Conservation (phyloP, 768 basidiomycete species). For the Mrakia blollopis region DNA sequence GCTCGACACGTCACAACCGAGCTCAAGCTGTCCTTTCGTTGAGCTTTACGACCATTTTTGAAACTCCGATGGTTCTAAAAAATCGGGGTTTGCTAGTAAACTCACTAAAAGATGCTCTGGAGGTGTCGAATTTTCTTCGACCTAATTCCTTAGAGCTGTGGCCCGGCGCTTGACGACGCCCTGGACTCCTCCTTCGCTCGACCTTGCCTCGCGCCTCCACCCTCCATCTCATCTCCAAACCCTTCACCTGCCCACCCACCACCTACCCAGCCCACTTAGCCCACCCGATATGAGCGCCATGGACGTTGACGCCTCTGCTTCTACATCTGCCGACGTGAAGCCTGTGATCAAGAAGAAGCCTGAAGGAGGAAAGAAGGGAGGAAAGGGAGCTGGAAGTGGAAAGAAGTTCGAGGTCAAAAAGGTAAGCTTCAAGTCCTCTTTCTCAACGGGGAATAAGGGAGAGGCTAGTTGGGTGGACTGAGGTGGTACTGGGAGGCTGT, state of each 20-base stretch:
- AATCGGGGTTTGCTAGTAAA: too few relatives aligned
- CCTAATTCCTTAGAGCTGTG: too few relatives aligned
- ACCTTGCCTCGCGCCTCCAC: not conserved
- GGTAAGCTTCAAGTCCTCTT: conserved; percentile 51
- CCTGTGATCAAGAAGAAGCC: conserved; percentile 21
- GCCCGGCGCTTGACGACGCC: too few relatives aligned
- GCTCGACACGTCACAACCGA: conserved; percentile 11
- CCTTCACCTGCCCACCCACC: not conserved
- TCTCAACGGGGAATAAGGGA: not conserved
- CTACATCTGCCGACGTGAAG: conserved; percentile 12
- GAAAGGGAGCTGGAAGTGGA: conserved; percentile 22
- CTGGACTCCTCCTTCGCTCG: not conserved
- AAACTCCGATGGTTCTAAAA: not conserved
- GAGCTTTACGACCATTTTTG: not conserved
- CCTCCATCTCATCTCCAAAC: not conserved
- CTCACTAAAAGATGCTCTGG: too few relatives aligned
- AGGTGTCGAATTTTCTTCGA: too few relatives aligned
- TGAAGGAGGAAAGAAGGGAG: conserved; percentile 26
- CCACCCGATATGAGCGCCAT: conserved; percentile 27
- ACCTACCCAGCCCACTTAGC: not conserved
- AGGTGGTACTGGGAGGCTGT: not conserved
- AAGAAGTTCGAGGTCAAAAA: conserved; percentile 93
- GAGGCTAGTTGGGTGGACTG: not conserved
- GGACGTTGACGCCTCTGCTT: conserved; percentile 28
- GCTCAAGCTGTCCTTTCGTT: not conserved